Evolutionary conservation across 495 filamentous ascomycete genomes (phyloP).

Genomic region (Halenospora varia): DNA sequence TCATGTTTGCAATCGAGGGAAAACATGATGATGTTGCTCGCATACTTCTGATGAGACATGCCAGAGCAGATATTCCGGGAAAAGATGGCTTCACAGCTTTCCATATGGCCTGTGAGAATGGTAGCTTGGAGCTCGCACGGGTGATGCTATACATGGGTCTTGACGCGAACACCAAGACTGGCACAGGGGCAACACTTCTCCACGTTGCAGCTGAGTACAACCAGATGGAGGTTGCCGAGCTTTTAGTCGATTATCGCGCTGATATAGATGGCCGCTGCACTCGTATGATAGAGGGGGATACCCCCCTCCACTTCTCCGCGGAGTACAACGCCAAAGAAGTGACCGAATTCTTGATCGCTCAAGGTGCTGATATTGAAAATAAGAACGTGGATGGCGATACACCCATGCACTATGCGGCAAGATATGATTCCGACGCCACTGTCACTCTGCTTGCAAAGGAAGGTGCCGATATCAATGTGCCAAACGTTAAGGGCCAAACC

Average conservation of each 20-base stretch:
- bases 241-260: background rate
- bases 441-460: slow-evolving; percentile 12
- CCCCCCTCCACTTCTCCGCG: background rate
- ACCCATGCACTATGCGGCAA: background rate
- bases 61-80: background rate
- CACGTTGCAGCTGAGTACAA: background rate
- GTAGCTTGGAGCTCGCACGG: background rate
- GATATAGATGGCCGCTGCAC: background rate
- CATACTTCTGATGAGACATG: background rate
- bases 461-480: slow-evolving; percentile 20
- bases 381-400: background rate
- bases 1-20: background rate
- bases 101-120: background rate
- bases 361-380: background rate
- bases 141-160: background rate
- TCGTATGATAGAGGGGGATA: background rate
- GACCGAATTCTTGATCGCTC: background rate
- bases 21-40: background rate
- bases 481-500: background rate
- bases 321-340: background rate
- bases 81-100: background rate
- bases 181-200: background rate
- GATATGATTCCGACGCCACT: background rate
- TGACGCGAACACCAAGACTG: background rate
- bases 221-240: background rate